These are phyloP conservation scores for Paraurostyla sp. DNA, from an alignment of 73 alveolate genomes.

Conservation along the genomic window DNA sequence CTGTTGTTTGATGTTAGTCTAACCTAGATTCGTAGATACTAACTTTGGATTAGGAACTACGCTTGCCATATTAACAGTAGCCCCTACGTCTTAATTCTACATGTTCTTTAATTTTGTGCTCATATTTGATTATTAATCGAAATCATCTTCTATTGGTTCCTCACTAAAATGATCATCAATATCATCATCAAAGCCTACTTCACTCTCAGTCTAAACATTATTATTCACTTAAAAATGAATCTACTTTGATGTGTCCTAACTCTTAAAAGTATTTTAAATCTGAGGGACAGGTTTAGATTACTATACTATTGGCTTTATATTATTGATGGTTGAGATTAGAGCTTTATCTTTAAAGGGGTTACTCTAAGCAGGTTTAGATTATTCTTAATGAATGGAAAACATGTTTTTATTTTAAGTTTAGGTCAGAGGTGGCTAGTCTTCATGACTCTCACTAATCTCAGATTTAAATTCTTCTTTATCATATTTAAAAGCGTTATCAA, in stretches of 20 bases:
- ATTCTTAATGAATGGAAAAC: neutral
- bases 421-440: neutral
- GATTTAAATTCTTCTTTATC: constrained; percentile 34
- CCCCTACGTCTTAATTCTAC: neutral
- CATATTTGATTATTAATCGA: neutral
- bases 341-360: no score
- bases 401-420: neutral
- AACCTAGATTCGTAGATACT: neutral
- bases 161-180: constrained; percentile 28
- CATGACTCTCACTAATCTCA: constrained; percentile 13
- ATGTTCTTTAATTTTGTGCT: neutral
- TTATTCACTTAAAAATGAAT: neutral
- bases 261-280: no score
- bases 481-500: constrained; percentile 33
- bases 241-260: no score
- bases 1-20: neutral
- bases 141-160: constrained; percentile 8
- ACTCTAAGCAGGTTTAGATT: no score
- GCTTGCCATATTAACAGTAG: constrained; percentile 34
- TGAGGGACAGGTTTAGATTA: no score
- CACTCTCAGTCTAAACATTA: constrained; percentile 2
- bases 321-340: no score
- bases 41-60: constrained; percentile 52
- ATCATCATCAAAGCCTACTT: constrained; percentile 47
- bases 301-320: no score